phyloP scores from a whole-genome alignment of 2,329 filamentous ascomycete genomes.

The Pseudogymnoascus sp. region DNA sequence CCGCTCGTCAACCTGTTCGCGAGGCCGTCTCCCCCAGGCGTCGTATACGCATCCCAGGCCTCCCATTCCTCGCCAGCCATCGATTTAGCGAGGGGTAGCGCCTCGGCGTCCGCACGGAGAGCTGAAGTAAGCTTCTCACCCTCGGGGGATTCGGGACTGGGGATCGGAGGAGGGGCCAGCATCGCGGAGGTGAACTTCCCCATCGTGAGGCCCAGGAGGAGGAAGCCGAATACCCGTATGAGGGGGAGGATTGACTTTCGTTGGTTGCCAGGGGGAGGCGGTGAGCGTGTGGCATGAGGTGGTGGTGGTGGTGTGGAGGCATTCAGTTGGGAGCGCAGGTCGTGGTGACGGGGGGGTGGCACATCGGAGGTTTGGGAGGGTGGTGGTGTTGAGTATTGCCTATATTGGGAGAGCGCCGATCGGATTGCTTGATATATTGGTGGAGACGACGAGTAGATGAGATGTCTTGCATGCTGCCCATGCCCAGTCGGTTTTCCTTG shows the following conservation, averaged over 20 bases:
- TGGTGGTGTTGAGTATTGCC: slow-evolving; percentile 1
- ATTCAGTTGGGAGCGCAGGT: slow-evolving; percentile 24
- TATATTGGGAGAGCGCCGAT: not conserved
- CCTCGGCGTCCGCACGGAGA: slow-evolving; percentile 37
- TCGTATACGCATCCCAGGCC: slow-evolving; percentile 38
- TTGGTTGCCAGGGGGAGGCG: slow-evolving; percentile 14
- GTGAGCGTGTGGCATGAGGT: not conserved
- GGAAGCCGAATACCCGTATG: slow-evolving; percentile 31
- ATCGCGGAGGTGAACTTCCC: slow-evolving; percentile 36
- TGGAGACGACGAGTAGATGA: not conserved
- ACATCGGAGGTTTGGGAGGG: not conserved
- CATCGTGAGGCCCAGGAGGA: slow-evolving; percentile 34
- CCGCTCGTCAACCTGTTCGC: slow-evolving; percentile 34
- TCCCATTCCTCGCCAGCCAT: slow-evolving; percentile 36
- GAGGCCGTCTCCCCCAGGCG: slow-evolving; percentile 15
- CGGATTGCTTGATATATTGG: not conserved
- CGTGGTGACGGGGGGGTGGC: slow-evolving; percentile 10
- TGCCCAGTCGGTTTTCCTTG: not conserved
- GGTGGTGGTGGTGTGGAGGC: slow-evolving; percentile 12
- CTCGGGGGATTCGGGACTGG: slow-evolving; percentile 32
- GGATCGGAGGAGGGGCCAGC: slow-evolving; percentile 38
- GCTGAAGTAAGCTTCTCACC: slow-evolving; percentile 36
- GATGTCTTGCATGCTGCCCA: not conserved
- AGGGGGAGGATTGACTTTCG: slow-evolving; percentile 24
- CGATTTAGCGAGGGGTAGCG: slow-evolving; percentile 40